Conservation (phyloP, 306 rosid genomes). For the Cucumis sativus region Cucumber_9930_V3 NC_026655.2:21421501-21422000, state of each 20-base stretch:
- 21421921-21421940: background rate
- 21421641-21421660: constrained; percentile 22
- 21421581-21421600: constrained; percentile 36
- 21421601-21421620: constrained; percentile 74
- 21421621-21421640: constrained; percentile 94
- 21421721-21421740: background rate
- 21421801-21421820: constrained; percentile 74
- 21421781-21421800: constrained; percentile 61
- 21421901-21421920: background rate
- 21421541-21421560: constrained; percentile 77
- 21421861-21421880: background rate
- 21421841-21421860: background rate
- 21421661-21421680: background rate
- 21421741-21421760: constrained; percentile 5
- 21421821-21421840: constrained; percentile 53
- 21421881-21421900: background rate
- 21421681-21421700: background rate
- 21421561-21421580: constrained; percentile 35
- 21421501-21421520: constrained; percentile 67
- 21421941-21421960: background rate
- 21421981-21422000: background rate
- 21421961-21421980: background rate
- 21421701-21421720: background rate
- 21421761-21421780: constrained; percentile 93
- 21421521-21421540: constrained; percentile 90